These are phyloP conservation scores for Yamadazyma olivae DNA, from an alignment of 805 yeast genomes.

Conservation along the genomic window DNA sequence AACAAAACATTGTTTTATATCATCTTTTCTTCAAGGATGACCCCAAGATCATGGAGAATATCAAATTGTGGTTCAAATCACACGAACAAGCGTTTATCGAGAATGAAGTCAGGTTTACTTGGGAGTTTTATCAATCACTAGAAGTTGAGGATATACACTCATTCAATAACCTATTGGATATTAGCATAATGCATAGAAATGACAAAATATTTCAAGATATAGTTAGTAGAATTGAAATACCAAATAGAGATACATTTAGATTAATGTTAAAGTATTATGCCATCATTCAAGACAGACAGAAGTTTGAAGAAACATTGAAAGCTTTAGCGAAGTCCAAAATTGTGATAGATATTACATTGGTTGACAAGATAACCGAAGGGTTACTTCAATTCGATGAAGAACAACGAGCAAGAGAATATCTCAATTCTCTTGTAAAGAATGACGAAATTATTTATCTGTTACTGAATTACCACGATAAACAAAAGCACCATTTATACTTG, in stretches of 20 bases:
- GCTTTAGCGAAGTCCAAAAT: neutral
- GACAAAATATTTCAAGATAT: conserved; percentile 21
- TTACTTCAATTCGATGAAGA: conserved; percentile 3
- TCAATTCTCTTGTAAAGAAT: neutral
- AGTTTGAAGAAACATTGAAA: neutral
- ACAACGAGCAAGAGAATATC: neutral
- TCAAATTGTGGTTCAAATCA: conserved; percentile 4
- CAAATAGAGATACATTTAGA: conserved; percentile 10
- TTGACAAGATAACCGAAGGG: conserved; percentile 10
- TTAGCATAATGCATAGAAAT: conserved; percentile 24
- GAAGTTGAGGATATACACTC: conserved; percentile 7
- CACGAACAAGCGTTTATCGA: neutral
- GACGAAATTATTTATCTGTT: conserved; percentile 2
- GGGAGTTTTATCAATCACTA: conserved; percentile 17
- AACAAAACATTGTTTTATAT: conserved; percentile 27
- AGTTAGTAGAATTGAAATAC: conserved; percentile 1
- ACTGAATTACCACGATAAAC: conserved; percentile 3
- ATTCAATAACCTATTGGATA: conserved; percentile 10
- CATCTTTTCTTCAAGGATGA: conserved; percentile 31
- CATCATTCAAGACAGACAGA: neutral
- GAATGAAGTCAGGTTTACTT: conserved; percentile 15
- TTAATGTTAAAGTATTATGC: neutral
- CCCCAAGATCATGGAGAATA: conserved; percentile 15
- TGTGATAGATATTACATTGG: conserved; percentile 8
- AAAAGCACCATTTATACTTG: conserved; percentile 5